Evolutionary conservation across 495 filamentous ascomycete species (phyloP).

Genomic region (Echria macrotheca): DNA sequence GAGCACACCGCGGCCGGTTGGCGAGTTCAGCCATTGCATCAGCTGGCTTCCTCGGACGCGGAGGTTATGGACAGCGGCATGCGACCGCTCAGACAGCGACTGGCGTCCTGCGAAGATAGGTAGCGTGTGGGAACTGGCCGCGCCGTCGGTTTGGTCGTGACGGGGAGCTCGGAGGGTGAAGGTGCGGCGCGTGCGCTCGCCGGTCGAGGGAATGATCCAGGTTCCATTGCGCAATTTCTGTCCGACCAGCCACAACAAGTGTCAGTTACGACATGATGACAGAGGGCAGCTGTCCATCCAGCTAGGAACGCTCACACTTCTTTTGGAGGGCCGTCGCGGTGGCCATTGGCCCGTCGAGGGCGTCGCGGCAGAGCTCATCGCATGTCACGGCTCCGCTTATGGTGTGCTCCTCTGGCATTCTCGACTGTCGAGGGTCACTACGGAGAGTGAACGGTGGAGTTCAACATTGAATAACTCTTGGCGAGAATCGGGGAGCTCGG

Average conservation of each 20-base stretch:
- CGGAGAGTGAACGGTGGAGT: no score
- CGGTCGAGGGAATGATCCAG: slow-evolving; percentile 54
- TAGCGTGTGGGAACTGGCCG: slow-evolving; percentile 9
- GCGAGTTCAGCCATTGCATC: slow-evolving; percentile 42
- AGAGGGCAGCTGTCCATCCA: background rate
- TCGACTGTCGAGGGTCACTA: no score
- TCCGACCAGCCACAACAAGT: no score
- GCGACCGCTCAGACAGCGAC: slow-evolving; percentile 23
- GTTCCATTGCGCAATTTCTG: slow-evolving; percentile 58
- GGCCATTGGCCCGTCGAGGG: slow-evolving; percentile 27
- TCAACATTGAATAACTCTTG: no score
- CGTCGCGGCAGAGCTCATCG: slow-evolving; percentile 29
- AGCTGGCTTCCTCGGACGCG: slow-evolving; percentile 18
- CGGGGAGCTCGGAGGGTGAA: slow-evolving; percentile 47
- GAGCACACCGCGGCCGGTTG: slow-evolving; percentile 66
- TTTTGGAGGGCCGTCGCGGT: slow-evolving; percentile 29
- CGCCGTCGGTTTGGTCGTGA: slow-evolving; percentile 24
- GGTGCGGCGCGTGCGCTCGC: slow-evolving; percentile 53
- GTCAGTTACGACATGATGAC: no score
- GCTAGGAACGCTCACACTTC: slow-evolving; percentile 24
- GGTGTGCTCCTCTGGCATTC: no score
- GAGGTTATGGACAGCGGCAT: slow-evolving; percentile 26
- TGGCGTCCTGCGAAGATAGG: slow-evolving; percentile 14
- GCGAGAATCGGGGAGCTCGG: no score
- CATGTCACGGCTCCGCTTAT: slow-evolving; percentile 1